These are phyloP conservation scores for Pecoramyces ruminantium DNA, from an alignment of 192 early-diverging fungal species.

Conservation along the genomic window DNA sequence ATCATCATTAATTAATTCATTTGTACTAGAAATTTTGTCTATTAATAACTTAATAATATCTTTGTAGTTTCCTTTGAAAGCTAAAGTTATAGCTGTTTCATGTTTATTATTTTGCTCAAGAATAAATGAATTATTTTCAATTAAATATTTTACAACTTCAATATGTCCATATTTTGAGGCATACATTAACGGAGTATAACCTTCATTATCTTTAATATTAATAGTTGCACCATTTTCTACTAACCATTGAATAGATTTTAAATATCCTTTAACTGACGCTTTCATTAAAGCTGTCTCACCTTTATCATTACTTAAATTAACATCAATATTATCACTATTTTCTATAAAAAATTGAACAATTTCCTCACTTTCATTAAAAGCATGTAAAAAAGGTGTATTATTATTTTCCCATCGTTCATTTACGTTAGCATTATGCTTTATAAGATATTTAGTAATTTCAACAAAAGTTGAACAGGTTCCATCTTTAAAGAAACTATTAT, in stretches of 20 bases:
- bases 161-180: background rate
- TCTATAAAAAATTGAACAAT: background rate
- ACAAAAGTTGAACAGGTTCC: background rate
- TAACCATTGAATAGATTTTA: background rate
- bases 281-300: background rate
- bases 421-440: background rate
- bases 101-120: background rate
- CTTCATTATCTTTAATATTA: background rate
- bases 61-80: background rate
- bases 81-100: background rate
- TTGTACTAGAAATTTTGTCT: background rate
- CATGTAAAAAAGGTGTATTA: background rate
- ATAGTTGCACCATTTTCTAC: background rate
- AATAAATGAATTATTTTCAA: background rate
- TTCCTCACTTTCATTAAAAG: background rate
- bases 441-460: background rate
- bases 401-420: background rate
- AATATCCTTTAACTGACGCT: background rate
- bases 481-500: background rate
- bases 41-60: background rate
- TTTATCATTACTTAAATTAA: background rate
- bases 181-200: background rate
- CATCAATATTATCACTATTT: background rate
- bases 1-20: background rate
- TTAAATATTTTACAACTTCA: background rate